Base-by-base conservation (phyloP, 495 filamentous ascomycete species). In the Daldinia grandis region DNA sequence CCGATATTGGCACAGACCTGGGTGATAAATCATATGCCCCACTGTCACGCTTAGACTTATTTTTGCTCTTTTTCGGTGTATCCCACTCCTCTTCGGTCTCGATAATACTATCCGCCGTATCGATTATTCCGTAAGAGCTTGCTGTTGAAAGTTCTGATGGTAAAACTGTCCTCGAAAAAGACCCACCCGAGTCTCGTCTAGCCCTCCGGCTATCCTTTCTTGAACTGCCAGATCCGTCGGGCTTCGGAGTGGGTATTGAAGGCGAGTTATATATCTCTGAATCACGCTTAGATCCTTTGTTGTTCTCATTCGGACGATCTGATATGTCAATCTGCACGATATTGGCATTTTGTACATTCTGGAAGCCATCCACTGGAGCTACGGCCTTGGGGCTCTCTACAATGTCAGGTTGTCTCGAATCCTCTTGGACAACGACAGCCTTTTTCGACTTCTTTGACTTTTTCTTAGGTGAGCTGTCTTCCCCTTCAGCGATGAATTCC, bases 371-470 rank as follows among this genome's bases (percentile, higher is more conserved):
- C 44, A 77, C 56, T 19, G 76, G 75, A 19, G 76, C 51, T 24
- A 66, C 58, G 27, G 75, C 51, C 27, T 61, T 69, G 1, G 69
- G 65, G 42, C 50, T 58, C 51, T 72, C 74, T 50, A 58, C 9
- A n/a, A n/a, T 19, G 35, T 50, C 54, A 49, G 70, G 58, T 31
- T 74, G 64, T 60, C 66, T 67, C 14, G 66, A 65, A 25, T 75
- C 71, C 9, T 66, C 68, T 57, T 72, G 72, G 30, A 74, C 64
- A 42, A 77, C 51, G 24, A 73, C 69, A 10, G 66, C 62, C 58
- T 74, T 75, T 63, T 74, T 78, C 5, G 66, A 64, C 33, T 79
- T 78, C 62, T 78, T 78, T 5, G 64, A 47, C 60, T 75, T 78
- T 62, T 74, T 77, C 55, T 68, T 54, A 51, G 62, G n/a, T 47